Evolutionary conservation across 2,329 filamentous ascomycete genomes (phyloP), one percentile per base, ranked within the genome.

Genomic region (Fusarium fracticaudum): DNA sequence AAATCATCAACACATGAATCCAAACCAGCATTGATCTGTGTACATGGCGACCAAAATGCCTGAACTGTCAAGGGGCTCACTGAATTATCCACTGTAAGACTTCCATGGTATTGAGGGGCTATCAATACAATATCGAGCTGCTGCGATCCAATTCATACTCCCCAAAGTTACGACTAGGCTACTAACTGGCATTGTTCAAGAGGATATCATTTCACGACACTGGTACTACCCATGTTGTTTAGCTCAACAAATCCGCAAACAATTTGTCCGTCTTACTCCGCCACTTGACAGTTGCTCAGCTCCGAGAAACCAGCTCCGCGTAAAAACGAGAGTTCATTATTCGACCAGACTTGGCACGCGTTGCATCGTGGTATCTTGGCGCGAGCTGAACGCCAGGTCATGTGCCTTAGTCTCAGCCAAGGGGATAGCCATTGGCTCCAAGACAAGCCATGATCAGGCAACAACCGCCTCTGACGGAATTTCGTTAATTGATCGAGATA

Each of bases 371-470:
- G 40, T 54, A 63, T 69, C 57, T 31, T 53, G 61, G 60, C 76
- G 62, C 75, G 77, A 63, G 55, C 41, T 48, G 54, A 54, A 70
- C 77, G 65, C 77, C 74, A 72, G 67, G 71, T 78, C 77, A 79
- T 77, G 76, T 79, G 77, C 67, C 38, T 26, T 47, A 31, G 59
- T 64, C 50, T 66, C 59, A 51, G n/a, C 37, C 51, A 14, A 22
- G 20, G 33, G n/a, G n/a, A 15, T 35, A 14, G 37, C 55, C 44
- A 77, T 75, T 75, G 73, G 71, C 35, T 38, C 63, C 48, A 58
- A 15, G 38, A 26, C 48, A 76, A 77, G 76, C 66, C 69, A 76
- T 71, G 18, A 11, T 47, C 67, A 77, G 72, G 72, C 72, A 78
- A 65, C 67, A 76, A 68, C 72, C 44, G 73, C 73, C 73, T 71